phyloP scores from a whole-genome alignment of 768 basidiomycete species.

The Russula sp. region DNA sequence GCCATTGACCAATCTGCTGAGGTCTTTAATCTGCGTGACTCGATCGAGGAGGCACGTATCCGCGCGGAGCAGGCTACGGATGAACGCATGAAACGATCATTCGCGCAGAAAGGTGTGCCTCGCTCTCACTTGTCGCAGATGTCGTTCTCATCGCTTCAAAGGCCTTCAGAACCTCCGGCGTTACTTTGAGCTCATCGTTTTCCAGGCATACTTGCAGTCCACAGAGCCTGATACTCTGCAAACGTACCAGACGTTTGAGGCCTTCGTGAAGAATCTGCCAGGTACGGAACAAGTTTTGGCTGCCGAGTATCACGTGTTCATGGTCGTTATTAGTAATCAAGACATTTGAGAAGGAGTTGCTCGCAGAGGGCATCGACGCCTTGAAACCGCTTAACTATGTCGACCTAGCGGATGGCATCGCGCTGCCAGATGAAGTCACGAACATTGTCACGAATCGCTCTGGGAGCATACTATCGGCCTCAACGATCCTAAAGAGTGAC shows the following conservation, averaged over 20 bases:
- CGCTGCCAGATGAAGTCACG: conserved; percentile 87
- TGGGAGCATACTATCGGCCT: conserved; percentile 83
- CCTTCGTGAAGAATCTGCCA: conserved; percentile 77
- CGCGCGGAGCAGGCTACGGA: conserved; percentile 73
- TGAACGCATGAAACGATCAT: conserved; percentile 56
- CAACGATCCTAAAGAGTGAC: conserved; percentile 92
- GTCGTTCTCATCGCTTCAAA: conserved; percentile 26
- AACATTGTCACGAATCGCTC: conserved; percentile 78
- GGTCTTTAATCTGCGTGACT: conserved; percentile 79
- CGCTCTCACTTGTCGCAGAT: no score
- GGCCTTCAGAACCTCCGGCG: conserved; percentile 76
- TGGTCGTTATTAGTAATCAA: conserved; percentile 61
- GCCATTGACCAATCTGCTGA: conserved; percentile 82
- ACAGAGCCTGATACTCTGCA: conserved; percentile 73
- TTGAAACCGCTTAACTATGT: conserved; percentile 78
- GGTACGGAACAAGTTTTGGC: conserved; percentile 52
- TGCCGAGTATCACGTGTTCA: conserved; percentile 33
- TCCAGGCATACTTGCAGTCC: conserved; percentile 85
- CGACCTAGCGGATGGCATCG: conserved; percentile 58
- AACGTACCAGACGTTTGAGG: conserved; percentile 71
- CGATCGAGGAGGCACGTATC: conserved; percentile 79
- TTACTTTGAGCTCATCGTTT: conserved; percentile 82
- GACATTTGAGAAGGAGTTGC: conserved; percentile 89
- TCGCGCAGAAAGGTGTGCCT: conserved; percentile 63
- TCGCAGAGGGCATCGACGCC: conserved; percentile 68